Evolutionary conservation across 192 early-diverging fungal genomes (phyloP).

Genomic region (Rhizoclosmatium globosum): DNA sequence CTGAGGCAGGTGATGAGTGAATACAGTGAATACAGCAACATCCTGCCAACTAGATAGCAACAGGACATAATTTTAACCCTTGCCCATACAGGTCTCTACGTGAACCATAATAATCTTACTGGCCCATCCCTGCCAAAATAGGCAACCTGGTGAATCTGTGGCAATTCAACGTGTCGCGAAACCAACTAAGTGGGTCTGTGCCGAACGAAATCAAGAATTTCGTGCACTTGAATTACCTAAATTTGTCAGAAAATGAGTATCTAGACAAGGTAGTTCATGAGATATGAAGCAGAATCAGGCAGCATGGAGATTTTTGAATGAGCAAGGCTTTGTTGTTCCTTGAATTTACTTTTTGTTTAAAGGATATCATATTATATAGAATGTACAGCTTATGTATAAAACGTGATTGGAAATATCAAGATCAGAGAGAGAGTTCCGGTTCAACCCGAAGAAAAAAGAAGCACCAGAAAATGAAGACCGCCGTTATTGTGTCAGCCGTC

Average conservation of each 20-base stretch:
- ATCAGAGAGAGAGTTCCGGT: too few relatives aligned
- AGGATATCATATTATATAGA: too few relatives aligned
- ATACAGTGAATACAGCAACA: too few relatives aligned
- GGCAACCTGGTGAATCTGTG: conserved; percentile 23
- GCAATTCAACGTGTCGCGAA: conserved; percentile 2
- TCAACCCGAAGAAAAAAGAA: neutral
- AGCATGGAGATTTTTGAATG: neutral
- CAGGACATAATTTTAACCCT: neutral
- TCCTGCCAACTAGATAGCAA: too few relatives aligned
- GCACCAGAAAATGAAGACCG: conserved; percentile 33
- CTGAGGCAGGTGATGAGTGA: too few relatives aligned
- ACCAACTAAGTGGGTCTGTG: neutral
- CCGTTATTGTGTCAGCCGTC: conserved; percentile 75
- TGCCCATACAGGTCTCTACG: neutral
- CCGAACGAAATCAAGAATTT: conserved; percentile 11
- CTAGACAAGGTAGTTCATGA: neutral
- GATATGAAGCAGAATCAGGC: neutral
- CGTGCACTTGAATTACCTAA: neutral
- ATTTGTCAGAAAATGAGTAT: neutral
- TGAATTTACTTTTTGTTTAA: too few relatives aligned
- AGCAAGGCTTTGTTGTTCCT: neutral
- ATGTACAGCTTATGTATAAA: too few relatives aligned
- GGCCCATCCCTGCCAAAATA: conserved; percentile 30
- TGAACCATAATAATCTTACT: conserved; percentile 6
- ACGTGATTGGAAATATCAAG: too few relatives aligned